Percentiles rank a stretch among this genome's conserved stretches.
Evolutionary conservation across 345 rosid species (phyloP).

Genomic region (Tarenaya hassleriana): DNA sequence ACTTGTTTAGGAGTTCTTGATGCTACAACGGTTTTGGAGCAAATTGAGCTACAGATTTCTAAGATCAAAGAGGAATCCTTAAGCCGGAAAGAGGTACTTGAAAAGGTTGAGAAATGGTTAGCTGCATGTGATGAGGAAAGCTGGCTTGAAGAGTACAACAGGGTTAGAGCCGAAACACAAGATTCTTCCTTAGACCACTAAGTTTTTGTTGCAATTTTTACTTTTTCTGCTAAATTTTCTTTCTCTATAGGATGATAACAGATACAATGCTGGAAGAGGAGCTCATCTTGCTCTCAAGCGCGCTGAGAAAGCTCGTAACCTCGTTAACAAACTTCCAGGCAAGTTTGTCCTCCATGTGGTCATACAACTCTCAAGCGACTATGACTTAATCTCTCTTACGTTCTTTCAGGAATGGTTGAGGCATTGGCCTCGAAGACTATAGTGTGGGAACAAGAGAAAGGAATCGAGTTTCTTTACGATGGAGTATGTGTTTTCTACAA

Average conservation of each 20-base stretch:
- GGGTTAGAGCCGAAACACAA: conserved; percentile 38
- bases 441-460: conserved; percentile 89
- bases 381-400: not conserved
- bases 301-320: conserved; percentile 95
- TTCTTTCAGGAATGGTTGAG: conserved; percentile 71
- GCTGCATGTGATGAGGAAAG: conserved; percentile 91
- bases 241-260: conserved; percentile 71
- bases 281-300: conserved; percentile 95
- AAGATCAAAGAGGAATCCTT: conserved; percentile 86
- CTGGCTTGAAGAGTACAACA: conserved; percentile 98
- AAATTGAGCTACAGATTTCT: conserved; percentile 77
- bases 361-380: not conserved
- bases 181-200: conserved; percentile 9
- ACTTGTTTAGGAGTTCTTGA: conserved; percentile 46
- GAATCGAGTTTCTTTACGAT: conserved; percentile 69
- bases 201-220: not conserved
- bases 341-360: conserved; percentile 13
- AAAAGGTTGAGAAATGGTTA: conserved; percentile 93
- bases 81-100: conserved; percentile 85
- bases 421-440: conserved; percentile 73
- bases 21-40: conserved; percentile 60
- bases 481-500: conserved; percentile 52
- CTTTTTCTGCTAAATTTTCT: conserved; percentile 18
- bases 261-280: conserved; percentile 96
- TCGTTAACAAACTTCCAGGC: conserved; percentile 95